phyloP scores from a whole-genome alignment of 345 rosid species.

The Syzygium jambos region DNA sequence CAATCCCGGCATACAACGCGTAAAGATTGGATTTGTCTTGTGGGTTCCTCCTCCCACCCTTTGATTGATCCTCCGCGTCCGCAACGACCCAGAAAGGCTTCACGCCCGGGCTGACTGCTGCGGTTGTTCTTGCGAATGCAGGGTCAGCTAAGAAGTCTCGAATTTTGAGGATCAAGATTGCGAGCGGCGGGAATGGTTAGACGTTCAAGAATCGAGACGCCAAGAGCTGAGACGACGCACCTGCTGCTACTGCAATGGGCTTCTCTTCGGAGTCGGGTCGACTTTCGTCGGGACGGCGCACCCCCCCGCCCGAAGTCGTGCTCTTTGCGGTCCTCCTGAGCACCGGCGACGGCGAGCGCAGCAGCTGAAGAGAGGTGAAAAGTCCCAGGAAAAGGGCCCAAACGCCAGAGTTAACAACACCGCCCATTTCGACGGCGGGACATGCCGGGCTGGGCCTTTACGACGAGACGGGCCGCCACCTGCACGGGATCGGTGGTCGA shows the following conservation, averaged over 20 bases:
- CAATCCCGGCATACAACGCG: neutral
- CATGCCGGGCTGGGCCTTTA: neutral
- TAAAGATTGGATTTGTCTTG: neutral
- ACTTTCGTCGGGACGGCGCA: neutral
- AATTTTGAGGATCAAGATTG: neutral
- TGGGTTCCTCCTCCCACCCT: neutral
- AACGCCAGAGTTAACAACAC: neutral
- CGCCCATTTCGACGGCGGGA: neutral
- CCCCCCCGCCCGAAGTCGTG: neutral
- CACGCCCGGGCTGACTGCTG: neutral
- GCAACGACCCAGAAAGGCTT: neutral
- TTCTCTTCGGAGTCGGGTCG: neutral
- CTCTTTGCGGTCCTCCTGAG: neutral
- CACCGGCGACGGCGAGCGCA: neutral
- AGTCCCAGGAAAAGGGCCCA: neutral
- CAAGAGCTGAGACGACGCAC: neutral
- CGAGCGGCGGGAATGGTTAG: neutral
- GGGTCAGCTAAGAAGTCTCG: neutral
- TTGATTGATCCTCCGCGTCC: neutral
- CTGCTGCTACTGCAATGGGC: neutral
- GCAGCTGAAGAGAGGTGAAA: neutral
- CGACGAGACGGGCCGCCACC: neutral
- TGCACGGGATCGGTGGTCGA: fast-evolving
- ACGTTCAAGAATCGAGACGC: neutral
- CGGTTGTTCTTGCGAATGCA: neutral